A percentile compares a stretch with the other conserved stretches of the same genome.
phyloP scores from a whole-genome alignment of 257 asterid species.

The Solanum rostratum region DNA sequence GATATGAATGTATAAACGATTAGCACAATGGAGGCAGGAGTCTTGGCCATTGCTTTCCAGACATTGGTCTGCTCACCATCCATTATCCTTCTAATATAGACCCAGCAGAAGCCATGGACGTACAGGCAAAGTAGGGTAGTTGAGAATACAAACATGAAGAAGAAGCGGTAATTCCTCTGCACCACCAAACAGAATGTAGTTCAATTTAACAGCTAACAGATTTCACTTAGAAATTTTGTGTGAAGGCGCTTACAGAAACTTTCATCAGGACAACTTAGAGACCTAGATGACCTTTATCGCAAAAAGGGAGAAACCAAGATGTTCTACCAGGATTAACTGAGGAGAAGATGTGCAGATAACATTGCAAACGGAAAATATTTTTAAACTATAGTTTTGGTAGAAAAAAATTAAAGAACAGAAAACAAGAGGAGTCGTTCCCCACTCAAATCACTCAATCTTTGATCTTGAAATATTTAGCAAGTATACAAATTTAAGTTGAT shows the following conservation, averaged over 20 bases:
- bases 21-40: constrained; percentile 83
- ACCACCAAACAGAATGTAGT: constrained; percentile 11
- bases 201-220: background rate
- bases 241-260: background rate
- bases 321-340: background rate
- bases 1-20: constrained; percentile 81
- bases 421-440: background rate
- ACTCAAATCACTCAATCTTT: background rate
- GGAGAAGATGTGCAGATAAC: background rate
- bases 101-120: constrained; percentile 67
- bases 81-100: constrained; percentile 84
- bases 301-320: background rate
- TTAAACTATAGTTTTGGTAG: background rate
- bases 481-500: background rate
- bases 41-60: constrained; percentile 89
- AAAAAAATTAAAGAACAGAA: background rate
- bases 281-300: background rate
- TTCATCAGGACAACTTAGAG: background rate
- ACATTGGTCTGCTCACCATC: constrained; percentile 63
- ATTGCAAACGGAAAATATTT: background rate
- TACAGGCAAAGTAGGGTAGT: constrained; percentile 87
- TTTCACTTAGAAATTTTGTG: background rate
- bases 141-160: constrained; percentile 85
- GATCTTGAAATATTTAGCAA: background rate
- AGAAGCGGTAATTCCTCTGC: constrained; percentile 96